Evolutionary conservation across 495 filamentous ascomycete species (phyloP), one percentile per base, ranked within the genome.

Genomic region (Neurospora sp.): DNA sequence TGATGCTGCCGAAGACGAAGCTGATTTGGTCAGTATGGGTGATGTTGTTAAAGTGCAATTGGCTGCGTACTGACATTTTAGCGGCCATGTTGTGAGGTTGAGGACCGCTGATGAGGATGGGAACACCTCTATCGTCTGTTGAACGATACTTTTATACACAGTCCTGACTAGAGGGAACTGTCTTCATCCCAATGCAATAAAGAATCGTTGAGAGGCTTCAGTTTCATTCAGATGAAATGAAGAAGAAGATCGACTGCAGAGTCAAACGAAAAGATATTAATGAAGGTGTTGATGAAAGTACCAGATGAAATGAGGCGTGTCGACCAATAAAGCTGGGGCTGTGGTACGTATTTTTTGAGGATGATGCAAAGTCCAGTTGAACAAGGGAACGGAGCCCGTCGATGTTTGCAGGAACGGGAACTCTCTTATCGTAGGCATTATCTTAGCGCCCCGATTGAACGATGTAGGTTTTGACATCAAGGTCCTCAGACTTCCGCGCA

Each of bases 1-100:
- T 90, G 40, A 95, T 82, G 74, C 89, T 87, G 9, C 96, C 94
- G 70, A 94, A 84, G 20, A 97, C 93, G 75, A 97, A 85, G 42
- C 95, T 98, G 74, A 73, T 44, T 68, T 74, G 27, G 76, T 87
- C 79, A 86, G 82, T 77, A 71, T 69, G 6, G 10, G 68, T 73
- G 31, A 73, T 70, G 37, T 71, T 41, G 70, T 12, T 69, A 39
- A 73, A 75, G 44, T 70, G 10, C 1, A 74, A 59, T 12, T 45
- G 61, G 69, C 20, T 69, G 39, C 38, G 70, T 45, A 77, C 75
- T 81, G 45, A 81, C 79, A 81, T 77, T 72, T 80, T 80, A 70
- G 78, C 71, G 42, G 77, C 78, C 78, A 79, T 80, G 3, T 44
- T 75, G 68, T 8, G 27, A 65, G 12, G 53, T 31, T 65, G 53